phyloP scores from a whole-genome alignment of 179 eudicot species.

The Vitellaria paradoxa region DNA sequence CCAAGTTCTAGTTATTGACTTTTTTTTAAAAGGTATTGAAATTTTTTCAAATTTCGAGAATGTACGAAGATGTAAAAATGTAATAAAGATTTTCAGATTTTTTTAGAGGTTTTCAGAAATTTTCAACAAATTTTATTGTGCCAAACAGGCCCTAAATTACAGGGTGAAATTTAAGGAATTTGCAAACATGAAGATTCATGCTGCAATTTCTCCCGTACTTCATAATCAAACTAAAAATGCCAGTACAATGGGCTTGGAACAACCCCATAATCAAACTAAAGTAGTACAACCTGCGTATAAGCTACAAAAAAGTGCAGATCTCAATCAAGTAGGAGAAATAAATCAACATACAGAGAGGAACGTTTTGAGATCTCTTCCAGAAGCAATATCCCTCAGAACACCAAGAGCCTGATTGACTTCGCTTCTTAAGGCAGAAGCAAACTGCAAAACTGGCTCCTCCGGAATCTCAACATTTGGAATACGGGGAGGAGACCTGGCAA shows the following conservation, averaged over 20 bases:
- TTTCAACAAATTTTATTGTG: no score
- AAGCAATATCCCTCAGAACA: conserved; percentile 55
- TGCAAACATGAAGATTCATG: neutral
- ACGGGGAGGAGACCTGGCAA: conserved; percentile 57
- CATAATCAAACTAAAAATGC: neutral
- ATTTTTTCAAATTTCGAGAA: no score
- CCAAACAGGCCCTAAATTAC: no score
- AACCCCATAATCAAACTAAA: no score
- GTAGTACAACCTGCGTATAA: neutral
- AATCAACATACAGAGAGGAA: conserved; percentile 53
- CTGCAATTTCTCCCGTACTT: neutral
- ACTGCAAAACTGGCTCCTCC: conserved; percentile 50
- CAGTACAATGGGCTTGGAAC: neutral
- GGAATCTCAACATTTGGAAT: conserved; percentile 68
- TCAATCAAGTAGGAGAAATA: neutral
- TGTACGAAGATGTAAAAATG: no score
- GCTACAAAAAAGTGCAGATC: neutral
- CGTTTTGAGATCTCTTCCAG: conserved; percentile 69
- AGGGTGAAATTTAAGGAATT: neutral
- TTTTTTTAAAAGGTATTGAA: no score
- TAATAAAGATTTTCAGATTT: no score
- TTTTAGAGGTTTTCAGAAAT: no score
- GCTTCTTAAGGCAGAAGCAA: conserved; percentile 57
- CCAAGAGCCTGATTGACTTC: conserved; percentile 59
- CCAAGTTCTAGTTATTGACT: no score